Base-by-base conservation (phyloP, 202 grass and related monocot genomes). In the Elaeis oleifera region DNA sequence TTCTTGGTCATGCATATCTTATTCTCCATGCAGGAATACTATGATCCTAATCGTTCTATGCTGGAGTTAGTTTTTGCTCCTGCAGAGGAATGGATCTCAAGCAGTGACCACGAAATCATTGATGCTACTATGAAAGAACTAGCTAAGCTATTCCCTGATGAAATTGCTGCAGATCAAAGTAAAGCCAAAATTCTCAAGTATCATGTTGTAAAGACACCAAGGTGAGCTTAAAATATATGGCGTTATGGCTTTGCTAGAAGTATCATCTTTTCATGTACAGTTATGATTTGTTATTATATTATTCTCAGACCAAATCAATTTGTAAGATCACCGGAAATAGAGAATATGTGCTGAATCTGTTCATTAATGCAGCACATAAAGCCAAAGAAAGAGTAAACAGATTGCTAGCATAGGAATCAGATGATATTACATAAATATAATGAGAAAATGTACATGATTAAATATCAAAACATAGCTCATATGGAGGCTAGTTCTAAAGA, bases 151-250 rank as follows among this genome's bases (percentile, higher is more conserved):
- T 99, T 92, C 86, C 94, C 94, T 55, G 82, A 92, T 67, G 94
- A 99, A 83, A 99, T 99, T 67, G 79, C 88, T 32, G 85, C 85
- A 4, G 85, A 99, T 71, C 94, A 92, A 59, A 89, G 84, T 77
- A 94, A 82, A 87, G 94, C 88, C 53, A 99, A 94, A 64, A 89
- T 94, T 70, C 69, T 86, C 18, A 99, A 99, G 48, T 94, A 99
- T 63, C 88, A 87, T 82, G 75, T 99, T 50, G 70, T 92, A 72
- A 92, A 99, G 68, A 99, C 88, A 67, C 94, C 94, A 49, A 76
- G 94, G 94, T 92, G 64, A 75, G 48, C 58, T 51, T n/a, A 56
- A 50, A 39, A 18, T 23, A 9, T 5, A 26, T 60, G 1, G 31
- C 9, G 56, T 62, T 56, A 31, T 16, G 17, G 5, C 36, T 56